phyloP scores from a whole-genome alignment of 495 filamentous ascomycete species.

The Alectoria sarmentosa region DNA sequence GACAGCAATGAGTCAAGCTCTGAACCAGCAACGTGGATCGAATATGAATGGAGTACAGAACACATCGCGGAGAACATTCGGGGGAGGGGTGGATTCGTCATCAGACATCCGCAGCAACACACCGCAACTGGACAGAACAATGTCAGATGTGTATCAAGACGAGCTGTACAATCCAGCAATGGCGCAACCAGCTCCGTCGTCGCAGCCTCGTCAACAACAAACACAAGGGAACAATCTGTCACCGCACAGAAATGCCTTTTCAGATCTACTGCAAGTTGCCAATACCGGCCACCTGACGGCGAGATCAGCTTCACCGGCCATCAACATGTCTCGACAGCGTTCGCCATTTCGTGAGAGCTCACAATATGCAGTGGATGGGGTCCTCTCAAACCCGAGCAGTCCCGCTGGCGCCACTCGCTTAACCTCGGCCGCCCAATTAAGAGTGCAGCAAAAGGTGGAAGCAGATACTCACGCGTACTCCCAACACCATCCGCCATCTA shows the following conservation, averaged over 20 bases:
- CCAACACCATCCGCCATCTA: slow-evolving; percentile 30
- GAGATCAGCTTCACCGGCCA: slow-evolving; percentile 48
- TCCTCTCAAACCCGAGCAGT: slow-evolving; percentile 26
- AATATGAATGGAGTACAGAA: slow-evolving; percentile 45
- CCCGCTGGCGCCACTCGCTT: slow-evolving; percentile 35
- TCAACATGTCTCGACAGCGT: slow-evolving; percentile 51
- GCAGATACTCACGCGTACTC: slow-evolving; percentile 39
- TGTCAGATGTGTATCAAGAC: slow-evolving; percentile 78
- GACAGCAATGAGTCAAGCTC: slow-evolving; percentile 47
- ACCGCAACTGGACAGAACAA: slow-evolving; percentile 77
- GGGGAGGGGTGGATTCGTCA: slow-evolving; percentile 35
- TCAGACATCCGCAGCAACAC: slow-evolving; percentile 38
- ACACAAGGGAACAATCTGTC: slow-evolving; percentile 39
- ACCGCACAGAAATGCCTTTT: slow-evolving; percentile 58
- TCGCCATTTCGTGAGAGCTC: slow-evolving; percentile 82
- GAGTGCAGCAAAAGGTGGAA: slow-evolving; percentile 55
- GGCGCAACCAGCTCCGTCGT: slow-evolving; percentile 44
- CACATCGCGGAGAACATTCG: slow-evolving; percentile 45
- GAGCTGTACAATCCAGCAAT: slow-evolving; percentile 72
- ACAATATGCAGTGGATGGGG: slow-evolving; percentile 43
- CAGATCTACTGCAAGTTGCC: slow-evolving; percentile 68
- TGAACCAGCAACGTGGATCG: slow-evolving; percentile 50
- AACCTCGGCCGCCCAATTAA: slow-evolving; percentile 49
- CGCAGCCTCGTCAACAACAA: slow-evolving; percentile 34
- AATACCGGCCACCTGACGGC: slow-evolving; percentile 65